Conservation (phyloP, 768 basidiomycete genomes). For the Collybia mongolica region DNA sequence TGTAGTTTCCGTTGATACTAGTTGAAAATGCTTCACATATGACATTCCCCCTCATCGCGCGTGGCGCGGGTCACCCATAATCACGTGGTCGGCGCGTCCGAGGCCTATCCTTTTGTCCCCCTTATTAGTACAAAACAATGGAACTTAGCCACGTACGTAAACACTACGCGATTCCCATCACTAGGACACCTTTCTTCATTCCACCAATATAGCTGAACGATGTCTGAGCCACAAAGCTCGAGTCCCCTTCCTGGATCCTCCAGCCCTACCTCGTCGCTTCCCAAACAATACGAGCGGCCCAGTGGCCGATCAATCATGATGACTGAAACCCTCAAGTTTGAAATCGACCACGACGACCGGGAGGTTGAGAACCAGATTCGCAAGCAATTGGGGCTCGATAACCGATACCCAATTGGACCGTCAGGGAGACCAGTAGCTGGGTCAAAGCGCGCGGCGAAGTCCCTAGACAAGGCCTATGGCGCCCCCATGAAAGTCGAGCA, state of each 20-base stretch:
- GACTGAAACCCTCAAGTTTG: background rate
- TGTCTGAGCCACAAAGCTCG: too few relatives aligned
- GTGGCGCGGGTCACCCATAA: background rate
- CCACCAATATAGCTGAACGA: background rate
- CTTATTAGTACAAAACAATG: background rate
- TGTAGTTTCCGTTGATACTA: too few relatives aligned
- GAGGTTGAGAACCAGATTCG: background rate
- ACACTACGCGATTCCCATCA: too few relatives aligned
- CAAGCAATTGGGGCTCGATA: background rate
- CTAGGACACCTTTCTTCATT: background rate
- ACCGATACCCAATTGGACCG: conserved; percentile 1
- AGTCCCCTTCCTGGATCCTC: too few relatives aligned
- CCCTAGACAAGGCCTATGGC: too few relatives aligned
- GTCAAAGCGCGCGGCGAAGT: conserved; percentile 7
- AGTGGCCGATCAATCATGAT: background rate
- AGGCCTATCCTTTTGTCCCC: background rate
- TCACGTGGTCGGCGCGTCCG: background rate
- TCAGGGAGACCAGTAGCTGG: conserved; percentile 11
- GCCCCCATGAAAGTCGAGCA: too few relatives aligned
- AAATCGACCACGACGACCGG: background rate
- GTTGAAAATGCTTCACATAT: too few relatives aligned
- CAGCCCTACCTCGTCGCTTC: too few relatives aligned
- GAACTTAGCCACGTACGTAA: background rate
- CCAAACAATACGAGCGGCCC: background rate
- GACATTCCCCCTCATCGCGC: too few relatives aligned